Evolutionary conservation across 257 asterid genomes (phyloP), one percentile per base, ranked within the genome.

Genomic region (Capsicum baccatum): DNA sequence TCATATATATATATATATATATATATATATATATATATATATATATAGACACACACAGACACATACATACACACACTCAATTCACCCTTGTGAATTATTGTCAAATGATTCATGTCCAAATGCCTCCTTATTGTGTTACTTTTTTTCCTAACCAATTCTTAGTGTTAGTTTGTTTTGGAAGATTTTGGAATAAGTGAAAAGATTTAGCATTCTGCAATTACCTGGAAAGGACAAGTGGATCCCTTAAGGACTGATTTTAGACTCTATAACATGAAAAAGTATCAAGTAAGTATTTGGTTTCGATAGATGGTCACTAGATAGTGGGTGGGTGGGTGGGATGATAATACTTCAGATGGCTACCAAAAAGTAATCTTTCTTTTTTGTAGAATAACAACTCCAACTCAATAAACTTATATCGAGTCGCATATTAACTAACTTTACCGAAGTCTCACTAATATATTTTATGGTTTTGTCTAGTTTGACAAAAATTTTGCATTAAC

Each of bases 261-360:
- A 8, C 47, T 50, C 37, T 50, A 47, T 74, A 62, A 47, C 70
- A 11, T 42, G 9, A 57, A 63, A 63, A 63, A 12, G 44, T 50
- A 21, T 14, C n/a, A 74, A 74, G 57, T 44, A 50, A 8, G n/a
- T 74, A 52, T 58, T 11, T 71, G 59, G 81, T 44, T 74, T 50
- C 62, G 42, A 74, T 50, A 21, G 81, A 62, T 74, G 81, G 50
- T 19, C 47, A 0, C 39, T 50, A 14, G 81, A 26, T 50, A 21
- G 81, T 74, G 81, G 21, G 47, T 74, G 62, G n/a, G n/a, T n/a
- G 62, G 62, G 14, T 48, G 81, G 81, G 37, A 74, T 74, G 60
- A 52, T 56, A 21, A 54, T 74, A 50, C 59, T 13, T 74, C 62
- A 74, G 21, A 74, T 48, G 62, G 57, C 42, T 74, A 21, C 21